A percentile compares a stretch with the other conserved stretches of the same genome.
Conservation (phyloP, 2,329 filamentous ascomycete genomes). For the Penicillium sp. region DNA sequence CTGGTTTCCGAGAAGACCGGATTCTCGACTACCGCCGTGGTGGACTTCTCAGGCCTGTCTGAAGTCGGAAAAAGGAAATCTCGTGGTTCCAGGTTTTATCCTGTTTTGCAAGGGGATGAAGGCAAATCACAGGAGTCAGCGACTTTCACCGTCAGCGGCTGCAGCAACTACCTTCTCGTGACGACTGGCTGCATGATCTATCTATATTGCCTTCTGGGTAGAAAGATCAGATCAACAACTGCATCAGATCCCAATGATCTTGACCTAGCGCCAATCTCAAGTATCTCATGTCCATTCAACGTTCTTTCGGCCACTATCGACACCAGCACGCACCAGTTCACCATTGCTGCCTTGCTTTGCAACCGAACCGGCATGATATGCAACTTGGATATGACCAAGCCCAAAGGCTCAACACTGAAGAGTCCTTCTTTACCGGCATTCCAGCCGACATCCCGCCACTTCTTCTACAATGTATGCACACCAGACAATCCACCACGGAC, state of each 20-base stretch:
- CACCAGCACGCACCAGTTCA: slow-evolving; percentile 53
- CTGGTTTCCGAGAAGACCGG: slow-evolving; percentile 28
- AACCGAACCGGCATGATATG: slow-evolving; percentile 60
- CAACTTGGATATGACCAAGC: slow-evolving; percentile 43
- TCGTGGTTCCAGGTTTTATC: slow-evolving; percentile 15
- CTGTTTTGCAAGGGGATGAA: slow-evolving; percentile 12
- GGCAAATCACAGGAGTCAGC: slow-evolving; percentile 22
- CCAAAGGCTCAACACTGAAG: slow-evolving; percentile 5
- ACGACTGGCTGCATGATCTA: slow-evolving; percentile 54
- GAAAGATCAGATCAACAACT: slow-evolving; percentile 17
- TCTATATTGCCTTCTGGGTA: slow-evolving; percentile 49
- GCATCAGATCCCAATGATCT: slow-evolving; percentile 29
- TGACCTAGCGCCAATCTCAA: slow-evolving; percentile 47
- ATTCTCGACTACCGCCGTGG: slow-evolving; percentile 40
- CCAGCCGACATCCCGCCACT: slow-evolving; percentile 36
- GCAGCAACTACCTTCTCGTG: slow-evolving; percentile 56
- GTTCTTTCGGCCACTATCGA: slow-evolving; percentile 62
- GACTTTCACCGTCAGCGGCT: slow-evolving; percentile 55
- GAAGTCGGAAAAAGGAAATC: slow-evolving; percentile 11
- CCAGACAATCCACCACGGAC: slow-evolving; percentile 62
- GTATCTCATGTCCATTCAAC: slow-evolving; percentile 54
- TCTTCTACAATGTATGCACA: slow-evolving; percentile 55
- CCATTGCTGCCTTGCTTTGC: slow-evolving; percentile 58
- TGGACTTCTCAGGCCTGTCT: slow-evolving; percentile 28
- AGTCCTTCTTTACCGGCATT: slow-evolving; percentile 28